These are phyloP conservation scores for Caloboletus inedulis DNA, from an alignment of 1,284 basidiomycete genomes.

Conservation along the genomic window DNA sequence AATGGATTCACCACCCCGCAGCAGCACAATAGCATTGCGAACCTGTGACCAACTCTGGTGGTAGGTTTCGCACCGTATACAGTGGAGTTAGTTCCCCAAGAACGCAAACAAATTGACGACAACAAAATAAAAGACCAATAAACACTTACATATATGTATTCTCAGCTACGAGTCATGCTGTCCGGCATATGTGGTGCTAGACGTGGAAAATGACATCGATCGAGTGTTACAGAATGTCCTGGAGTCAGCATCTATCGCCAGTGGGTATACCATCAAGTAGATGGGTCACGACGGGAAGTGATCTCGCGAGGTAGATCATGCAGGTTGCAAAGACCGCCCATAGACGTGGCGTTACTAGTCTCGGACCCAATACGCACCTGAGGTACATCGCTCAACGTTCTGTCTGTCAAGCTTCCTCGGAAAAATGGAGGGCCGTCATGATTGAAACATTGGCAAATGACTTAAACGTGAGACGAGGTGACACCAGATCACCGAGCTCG, in stretches of 20 bases:
- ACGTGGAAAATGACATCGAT: too few relatives aligned
- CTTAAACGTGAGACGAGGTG: not conserved
- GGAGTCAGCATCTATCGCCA: not conserved
- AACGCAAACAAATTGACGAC: not conserved
- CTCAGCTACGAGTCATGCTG: not conserved
- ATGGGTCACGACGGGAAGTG: not conserved
- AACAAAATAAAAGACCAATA: not conserved
- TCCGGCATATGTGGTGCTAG: not conserved
- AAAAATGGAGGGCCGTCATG: not conserved
- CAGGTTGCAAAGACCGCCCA: not conserved
- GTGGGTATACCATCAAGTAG: not conserved
- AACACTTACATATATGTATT: not conserved
- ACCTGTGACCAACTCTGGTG: not conserved
- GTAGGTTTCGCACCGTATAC: not conserved
- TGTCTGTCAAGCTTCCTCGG: not conserved
- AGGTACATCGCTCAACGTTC: not conserved
- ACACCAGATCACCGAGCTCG: too few relatives aligned
- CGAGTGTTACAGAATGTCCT: not conserved
- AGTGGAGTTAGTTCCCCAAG: too few relatives aligned
- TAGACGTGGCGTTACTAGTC: not conserved
- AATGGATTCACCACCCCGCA: not conserved
- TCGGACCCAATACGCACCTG: not conserved
- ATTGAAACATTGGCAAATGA: not conserved
- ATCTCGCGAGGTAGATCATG: not conserved
- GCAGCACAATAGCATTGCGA: not conserved